Evolutionary conservation across 2,329 filamentous ascomycete genomes (phyloP).

Genomic region (Apiospora aurea): DNA sequence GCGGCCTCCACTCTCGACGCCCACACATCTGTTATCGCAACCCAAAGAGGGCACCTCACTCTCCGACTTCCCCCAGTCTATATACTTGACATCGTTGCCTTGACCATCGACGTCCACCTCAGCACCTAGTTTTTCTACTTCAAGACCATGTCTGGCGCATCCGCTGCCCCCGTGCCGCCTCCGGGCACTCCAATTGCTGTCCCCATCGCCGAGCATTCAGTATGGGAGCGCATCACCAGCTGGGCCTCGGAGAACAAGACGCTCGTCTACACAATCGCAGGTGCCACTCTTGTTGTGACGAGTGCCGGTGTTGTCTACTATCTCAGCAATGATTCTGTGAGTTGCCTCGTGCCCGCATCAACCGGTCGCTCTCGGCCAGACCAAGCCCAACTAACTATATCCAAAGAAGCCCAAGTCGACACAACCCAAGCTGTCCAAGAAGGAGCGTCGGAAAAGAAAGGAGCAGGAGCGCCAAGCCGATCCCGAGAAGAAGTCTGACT

Average conservation of each 20-base stretch:
- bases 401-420: constrained; percentile 50
- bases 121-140: constrained; percentile 17
- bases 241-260: constrained; percentile 98
- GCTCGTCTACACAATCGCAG: constrained; percentile 93
- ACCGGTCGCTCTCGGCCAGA: constrained; percentile 22
- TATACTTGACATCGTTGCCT: constrained; percentile 29
- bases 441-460: constrained; percentile 88
- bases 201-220: constrained; percentile 64
- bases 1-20: not conserved
- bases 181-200: constrained; percentile 54
- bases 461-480: constrained; percentile 71
- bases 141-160: constrained; percentile 45
- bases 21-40: constrained; percentile 8
- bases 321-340: constrained; percentile 68
- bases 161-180: constrained; percentile 55
- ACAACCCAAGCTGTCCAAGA: constrained; percentile 82
- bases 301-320: constrained; percentile 95
- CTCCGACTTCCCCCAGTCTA: constrained; percentile 5
- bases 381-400: constrained; percentile 35
- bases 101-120: constrained; percentile 47
- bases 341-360: constrained; percentile 33
- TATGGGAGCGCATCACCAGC: constrained; percentile 88
- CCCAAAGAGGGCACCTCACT: constrained; percentile 6
- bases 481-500: constrained; percentile 46
- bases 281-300: constrained; percentile 89